A percentile compares a stretch with the other conserved stretches of the same genome.
These are phyloP conservation scores for Porcisia deanei DNA, from an alignment of 208 protist species.

Conservation along the genomic window DNA sequence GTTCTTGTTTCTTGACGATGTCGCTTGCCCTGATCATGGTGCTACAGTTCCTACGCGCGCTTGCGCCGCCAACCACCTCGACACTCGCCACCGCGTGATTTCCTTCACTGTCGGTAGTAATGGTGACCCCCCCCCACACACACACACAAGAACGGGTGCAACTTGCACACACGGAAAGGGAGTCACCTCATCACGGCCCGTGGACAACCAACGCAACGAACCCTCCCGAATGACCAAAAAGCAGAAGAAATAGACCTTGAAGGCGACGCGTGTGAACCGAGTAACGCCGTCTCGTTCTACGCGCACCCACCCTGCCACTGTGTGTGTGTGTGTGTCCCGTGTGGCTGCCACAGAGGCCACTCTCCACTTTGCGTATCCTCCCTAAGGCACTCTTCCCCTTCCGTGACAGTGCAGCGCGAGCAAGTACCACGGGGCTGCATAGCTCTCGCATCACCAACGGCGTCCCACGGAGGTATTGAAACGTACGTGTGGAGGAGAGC, in stretches of 20 bases:
- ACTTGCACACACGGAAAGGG: neutral
- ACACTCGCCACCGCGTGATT: too few species aligned
- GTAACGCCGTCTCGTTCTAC: neutral
- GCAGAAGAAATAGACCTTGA: constrained; percentile 13
- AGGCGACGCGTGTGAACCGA: neutral
- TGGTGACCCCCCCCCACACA: too few species aligned
- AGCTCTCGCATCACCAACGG: neutral
- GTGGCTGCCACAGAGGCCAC: neutral
- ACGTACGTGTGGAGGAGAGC: neutral
- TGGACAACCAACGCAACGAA: neutral
- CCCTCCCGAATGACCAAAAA: neutral
- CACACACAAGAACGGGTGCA: too few species aligned
- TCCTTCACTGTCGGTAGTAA: too few species aligned
- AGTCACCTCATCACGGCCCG: neutral
- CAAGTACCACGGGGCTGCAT: too few species aligned
- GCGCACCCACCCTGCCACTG: neutral
- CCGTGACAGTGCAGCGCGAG: neutral
- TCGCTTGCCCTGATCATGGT: too few species aligned
- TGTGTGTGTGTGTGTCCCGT: too few species aligned
- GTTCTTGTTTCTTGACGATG: too few species aligned
- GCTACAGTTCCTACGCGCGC: too few species aligned
- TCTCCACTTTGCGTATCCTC: neutral
- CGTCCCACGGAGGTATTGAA: neutral
- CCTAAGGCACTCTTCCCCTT: neutral
- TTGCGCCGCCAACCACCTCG: too few species aligned